Base-by-base conservation (phyloP, 805 yeast genomes). In the Pichia membranifaciens region DNA sequence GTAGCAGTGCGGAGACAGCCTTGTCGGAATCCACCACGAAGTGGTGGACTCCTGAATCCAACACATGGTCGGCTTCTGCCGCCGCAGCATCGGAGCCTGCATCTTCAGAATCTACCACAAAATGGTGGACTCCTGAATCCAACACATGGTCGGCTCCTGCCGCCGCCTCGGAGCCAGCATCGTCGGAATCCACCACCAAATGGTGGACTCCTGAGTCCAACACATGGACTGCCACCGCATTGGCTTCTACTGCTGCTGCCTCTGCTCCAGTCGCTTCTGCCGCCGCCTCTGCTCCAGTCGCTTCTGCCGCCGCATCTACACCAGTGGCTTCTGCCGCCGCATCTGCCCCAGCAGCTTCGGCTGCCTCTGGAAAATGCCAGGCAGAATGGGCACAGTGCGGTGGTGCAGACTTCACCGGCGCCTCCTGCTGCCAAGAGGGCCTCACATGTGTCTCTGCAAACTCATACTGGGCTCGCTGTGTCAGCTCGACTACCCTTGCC, bases 301-400 rank as follows among this genome's bases (percentile, higher is more conserved):
- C 36, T 7, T 33, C 36, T 17, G 20, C 8, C 6, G 16, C 13
- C 36, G 12, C 8, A 33, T 15, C 20, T 16, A 22, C 42, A 15
- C 6, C 33, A 23, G 29, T 15, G 16, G 31, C 34, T 5, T 25
- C n/a, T 7, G 5, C 17, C n/a, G 29, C 16, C 17, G n/a, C 32
- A 29, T 23, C 49, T 15, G 20, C 51, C 6, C 7, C 44, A 22
- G 38, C 41, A 22, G 40, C 41, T 5, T 17, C 38, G 21, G 33
- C 44, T 35, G 13, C 41, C 10, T 41, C 45, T 5, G 37, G 44
- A n/a, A 21, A 44, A 0, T 61, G 65, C 47, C 62, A 57, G 16
- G 44, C 59, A 10, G 63, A 54, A 1, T 62, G 58, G 50, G 64
- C 49, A 13, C 66, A 62, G 47, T 62, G 66, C 50, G 66, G 66